Conservation (phyloP, 202 grass and related monocot species). For the Panicum hallii region DNA sequence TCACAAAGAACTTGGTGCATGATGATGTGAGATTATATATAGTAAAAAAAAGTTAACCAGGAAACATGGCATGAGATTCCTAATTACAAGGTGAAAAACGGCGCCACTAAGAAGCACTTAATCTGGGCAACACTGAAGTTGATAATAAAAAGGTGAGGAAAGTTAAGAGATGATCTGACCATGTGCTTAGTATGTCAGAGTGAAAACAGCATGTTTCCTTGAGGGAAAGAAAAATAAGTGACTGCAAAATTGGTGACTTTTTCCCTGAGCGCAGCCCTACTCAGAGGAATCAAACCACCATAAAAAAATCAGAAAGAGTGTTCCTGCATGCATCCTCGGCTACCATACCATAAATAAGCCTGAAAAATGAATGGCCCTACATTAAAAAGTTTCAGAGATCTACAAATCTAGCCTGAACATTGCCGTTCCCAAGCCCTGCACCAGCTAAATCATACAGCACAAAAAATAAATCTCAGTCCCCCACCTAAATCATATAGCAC, state of each 20-base stretch:
- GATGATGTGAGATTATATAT: background rate
- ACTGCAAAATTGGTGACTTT: background rate
- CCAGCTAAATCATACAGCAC: too few relatives aligned
- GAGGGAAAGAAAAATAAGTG: too few relatives aligned
- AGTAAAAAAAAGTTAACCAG: background rate
- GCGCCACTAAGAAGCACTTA: background rate
- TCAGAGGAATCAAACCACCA: too few relatives aligned
- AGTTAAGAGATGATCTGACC: background rate
- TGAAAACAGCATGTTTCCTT: background rate
- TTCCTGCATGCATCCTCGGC: background rate
- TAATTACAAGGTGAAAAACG: background rate
- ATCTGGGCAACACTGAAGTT: background rate
- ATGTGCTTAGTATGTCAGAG: background rate
- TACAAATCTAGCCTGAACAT: too few relatives aligned
- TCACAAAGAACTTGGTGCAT: slow-evolving; percentile 30
- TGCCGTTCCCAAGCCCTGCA: too few relatives aligned
- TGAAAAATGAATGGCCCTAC: too few relatives aligned
- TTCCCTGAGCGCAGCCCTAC: too few relatives aligned
- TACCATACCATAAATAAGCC: too few relatives aligned
- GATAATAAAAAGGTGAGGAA: background rate
- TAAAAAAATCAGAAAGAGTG: background rate
- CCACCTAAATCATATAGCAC: background rate
- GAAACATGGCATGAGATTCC: slow-evolving; percentile 14
- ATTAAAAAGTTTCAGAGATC: too few relatives aligned
- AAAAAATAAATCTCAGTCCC: too few relatives aligned